A percentile compares a stretch with the other conserved stretches of the same genome.
phyloP scores from a whole-genome alignment of 345 rosid genomes.

The Hypericum androsaemum region DNA sequence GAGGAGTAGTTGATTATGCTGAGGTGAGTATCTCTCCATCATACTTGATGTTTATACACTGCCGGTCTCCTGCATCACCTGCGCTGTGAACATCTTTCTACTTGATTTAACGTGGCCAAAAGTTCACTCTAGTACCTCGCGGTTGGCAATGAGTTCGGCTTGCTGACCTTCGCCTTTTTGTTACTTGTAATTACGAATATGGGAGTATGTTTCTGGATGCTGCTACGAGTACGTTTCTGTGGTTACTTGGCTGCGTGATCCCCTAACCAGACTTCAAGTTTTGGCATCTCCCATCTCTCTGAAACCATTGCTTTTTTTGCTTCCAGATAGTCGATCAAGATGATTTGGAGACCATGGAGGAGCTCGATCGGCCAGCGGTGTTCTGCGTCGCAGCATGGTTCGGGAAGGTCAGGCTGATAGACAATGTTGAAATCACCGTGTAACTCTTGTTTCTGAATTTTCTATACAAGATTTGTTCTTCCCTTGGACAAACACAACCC shows the following conservation, averaged over 20 bases:
- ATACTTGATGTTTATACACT: not conserved
- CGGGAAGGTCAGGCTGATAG: conserved; percentile 74
- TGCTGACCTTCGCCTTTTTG: no score
- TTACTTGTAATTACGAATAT: no score
- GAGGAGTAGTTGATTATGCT: conserved; percentile 74
- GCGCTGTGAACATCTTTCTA: no score
- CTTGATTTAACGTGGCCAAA: no score
- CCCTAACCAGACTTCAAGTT: no score
- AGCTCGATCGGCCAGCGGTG: conserved; percentile 47
- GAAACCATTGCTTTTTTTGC: conserved; percentile 11
- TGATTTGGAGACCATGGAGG: conserved; percentile 47
- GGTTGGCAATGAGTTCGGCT: no score
- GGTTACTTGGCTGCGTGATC: no score
- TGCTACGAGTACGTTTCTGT: no score
- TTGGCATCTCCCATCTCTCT: not conserved
- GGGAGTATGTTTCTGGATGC: no score
- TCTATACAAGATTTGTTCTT: not conserved
- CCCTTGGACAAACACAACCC: no score
- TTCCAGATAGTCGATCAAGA: conserved; percentile 61
- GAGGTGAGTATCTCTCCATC: conserved; percentile 38
- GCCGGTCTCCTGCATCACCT: not conserved
- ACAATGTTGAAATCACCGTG: conserved; percentile 58
- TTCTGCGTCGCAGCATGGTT: conserved; percentile 74
- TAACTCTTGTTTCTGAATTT: conserved; percentile 7
- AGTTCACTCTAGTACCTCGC: no score